These are phyloP conservation scores for Stephanodiscus triporus DNA, from an alignment of 108 stramenopile genomes.

Conservation along the genomic window DNA sequence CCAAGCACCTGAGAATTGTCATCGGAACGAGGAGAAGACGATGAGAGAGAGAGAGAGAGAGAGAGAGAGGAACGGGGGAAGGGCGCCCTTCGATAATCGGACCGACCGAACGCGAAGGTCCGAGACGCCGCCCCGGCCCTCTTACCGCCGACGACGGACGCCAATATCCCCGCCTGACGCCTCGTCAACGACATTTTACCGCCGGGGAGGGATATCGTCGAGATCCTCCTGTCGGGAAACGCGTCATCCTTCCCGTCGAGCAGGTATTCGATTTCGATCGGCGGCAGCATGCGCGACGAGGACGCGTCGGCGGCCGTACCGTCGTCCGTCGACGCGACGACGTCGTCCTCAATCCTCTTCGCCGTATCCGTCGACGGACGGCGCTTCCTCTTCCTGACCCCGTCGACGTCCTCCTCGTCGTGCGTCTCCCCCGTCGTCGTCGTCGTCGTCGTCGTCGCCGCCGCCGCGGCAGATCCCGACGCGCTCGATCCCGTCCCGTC, in stretches of 20 bases:
- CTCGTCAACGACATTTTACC: conserved; percentile 50
- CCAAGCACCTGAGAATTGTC: not conserved
- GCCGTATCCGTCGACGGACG: not conserved
- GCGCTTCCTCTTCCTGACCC: not conserved
- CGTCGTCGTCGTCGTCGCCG: no score
- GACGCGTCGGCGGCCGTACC: not conserved
- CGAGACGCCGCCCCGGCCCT: conserved; percentile 32
- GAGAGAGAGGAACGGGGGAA: no score
- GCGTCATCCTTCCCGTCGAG: not conserved
- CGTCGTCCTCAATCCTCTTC: not conserved
- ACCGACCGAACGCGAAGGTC: no score
- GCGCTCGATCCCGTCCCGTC: no score
- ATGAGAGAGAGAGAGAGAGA: not conserved
- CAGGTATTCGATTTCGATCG: conserved; percentile 34
- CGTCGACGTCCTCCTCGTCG: not conserved
- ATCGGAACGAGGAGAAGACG: not conserved
- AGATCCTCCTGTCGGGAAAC: not conserved
- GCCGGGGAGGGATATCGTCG: conserved; percentile 23
- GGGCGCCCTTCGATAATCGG: no score
- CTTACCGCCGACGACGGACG: conserved; percentile 67
- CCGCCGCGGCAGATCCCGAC: no score
- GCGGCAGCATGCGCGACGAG: not conserved
- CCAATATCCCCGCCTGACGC: conserved; percentile 64
- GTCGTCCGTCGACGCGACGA: not conserved
- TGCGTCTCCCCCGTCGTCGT: no score